A percentile compares a stretch with the other conserved stretches of the same genome.
phyloP scores from a whole-genome alignment of 257 asterid species.

The Anisodus tanguticus region DNA sequence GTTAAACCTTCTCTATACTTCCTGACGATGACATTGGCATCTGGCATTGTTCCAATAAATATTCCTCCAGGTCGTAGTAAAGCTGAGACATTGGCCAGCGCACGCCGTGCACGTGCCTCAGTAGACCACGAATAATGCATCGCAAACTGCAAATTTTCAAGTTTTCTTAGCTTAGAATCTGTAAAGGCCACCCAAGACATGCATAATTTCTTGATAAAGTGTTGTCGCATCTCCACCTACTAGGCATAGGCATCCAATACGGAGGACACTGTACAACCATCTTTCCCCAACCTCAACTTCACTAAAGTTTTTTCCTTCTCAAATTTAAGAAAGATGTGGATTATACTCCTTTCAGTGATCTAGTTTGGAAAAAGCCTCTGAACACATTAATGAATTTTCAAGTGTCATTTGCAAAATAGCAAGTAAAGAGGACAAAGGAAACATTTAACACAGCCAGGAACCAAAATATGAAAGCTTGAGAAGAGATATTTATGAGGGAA shows the following conservation, averaged over 20 bases:
- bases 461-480: neutral
- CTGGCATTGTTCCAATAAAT: constrained; percentile 98
- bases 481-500: neutral
- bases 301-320: neutral
- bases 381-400: neutral
- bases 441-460: constrained; percentile 8
- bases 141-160: constrained; percentile 72
- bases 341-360: constrained; percentile 15
- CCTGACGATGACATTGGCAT: constrained; percentile 88
- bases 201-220: neutral
- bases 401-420: neutral
- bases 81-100: constrained; percentile 92
- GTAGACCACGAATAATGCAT: constrained; percentile 99
- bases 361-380: neutral
- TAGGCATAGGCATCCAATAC: neutral
- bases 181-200: neutral
- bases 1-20: constrained; percentile 87
- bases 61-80: constrained; percentile 97
- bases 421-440: neutral
- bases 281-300: neutral
- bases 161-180: constrained; percentile 26
- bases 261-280: neutral
- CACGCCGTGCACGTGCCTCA: constrained; percentile 94
- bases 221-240: neutral
- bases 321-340: neutral